Evolutionary conservation across 495 filamentous ascomycete species (phyloP), one percentile per base, ranked within the genome.

Genomic region (Choiromyces venosus): DNA sequence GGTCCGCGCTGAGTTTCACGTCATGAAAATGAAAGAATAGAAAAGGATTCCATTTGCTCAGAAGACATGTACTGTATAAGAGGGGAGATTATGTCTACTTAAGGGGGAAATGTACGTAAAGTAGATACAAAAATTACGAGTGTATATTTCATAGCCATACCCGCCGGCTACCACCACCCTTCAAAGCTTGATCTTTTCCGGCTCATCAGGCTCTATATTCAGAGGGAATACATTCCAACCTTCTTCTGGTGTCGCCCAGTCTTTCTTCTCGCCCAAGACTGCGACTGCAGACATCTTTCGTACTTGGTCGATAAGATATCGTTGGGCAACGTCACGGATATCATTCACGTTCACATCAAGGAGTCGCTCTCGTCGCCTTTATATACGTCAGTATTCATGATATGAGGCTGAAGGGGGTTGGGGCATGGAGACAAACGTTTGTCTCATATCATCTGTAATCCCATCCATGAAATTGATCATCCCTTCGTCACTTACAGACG

Each of bases 361-460:
- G 56, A 98, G 86, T 74, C 91, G 89, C 80, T 96, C 92, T 80
- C 96, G 88, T 81, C 92, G 89, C 76, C 84, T 81, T 64, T 67
- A 21, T 36, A 39, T 37, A 35, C 25, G 40, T 78, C 52, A 78
- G 52, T 21, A 16, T 46, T 68, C 7, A 44, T 4, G 16, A n/a
- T 10, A 29, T 19, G 14, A 6, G 9, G 36, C n/a, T 21, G 36
- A 56, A n/a, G 21, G 21, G 39, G 16, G 5, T 37, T 37, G 16
- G 65, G 16, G 29, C 29, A 69, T 21, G 25, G 39, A 37, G 52
- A 52, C 77, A 68, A 72, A 81, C 80, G 66, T 87, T 81, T 97
- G 94, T 76, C 90, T 88, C 94, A 98, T 97, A 73, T 93, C 92
- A 68, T 94, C 88, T 39, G 90, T 91, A 67, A 99, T 87, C 33